Evolutionary conservation across 352 stramenopile species (phyloP), one percentile per base, ranked within the genome.

Genomic region (Phytophthora foliorum): DNA sequence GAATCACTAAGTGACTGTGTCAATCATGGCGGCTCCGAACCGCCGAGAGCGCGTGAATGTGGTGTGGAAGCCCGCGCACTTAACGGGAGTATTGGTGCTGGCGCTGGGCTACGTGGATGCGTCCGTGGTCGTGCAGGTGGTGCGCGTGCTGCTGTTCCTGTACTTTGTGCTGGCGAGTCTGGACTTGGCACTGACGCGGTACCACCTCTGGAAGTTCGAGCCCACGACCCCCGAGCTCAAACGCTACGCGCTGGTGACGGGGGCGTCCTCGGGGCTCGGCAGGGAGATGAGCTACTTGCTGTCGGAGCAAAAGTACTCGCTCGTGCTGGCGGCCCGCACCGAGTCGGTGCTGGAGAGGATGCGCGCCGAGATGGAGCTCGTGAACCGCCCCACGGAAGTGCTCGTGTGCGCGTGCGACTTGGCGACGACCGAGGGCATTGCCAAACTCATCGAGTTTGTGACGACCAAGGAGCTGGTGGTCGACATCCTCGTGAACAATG

Each of bases 401-500:
- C 51, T 89, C 10, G 75, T 88, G 48, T 93, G 85, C 61, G 73
- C 59, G 6, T 90, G 79, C 48, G 85, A 94, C 59, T 51, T 96
- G 50, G 58, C 74, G 11, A 92, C 77, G 2, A 38, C 64, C 3
- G 58, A 77, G 2, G 87, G 88, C 9, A 79, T 93, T n/a, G 44
- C 80, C 32, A 85, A 73, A 53, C 72, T 95, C 14, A 48, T 91
- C 7, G 58, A 75, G n/a, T 86, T 86, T 39, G 62, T 94, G 9
- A 59, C 74, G 25, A 63, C 86, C 36, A 84, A 90, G 50, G 69
- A 90, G 24, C 52, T 92, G 17, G 59, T 90, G 19, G 70, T 97
- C 49, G 90, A 97, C 48, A 89, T 97, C 38, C 78, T 97, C 6
- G 69, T 97, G 39, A 97, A 97, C 72, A 95, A 94, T 55, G 90